Evolutionary conservation across 305 asterid genomes (phyloP).

Genomic region (Striga hermonthica): DNA sequence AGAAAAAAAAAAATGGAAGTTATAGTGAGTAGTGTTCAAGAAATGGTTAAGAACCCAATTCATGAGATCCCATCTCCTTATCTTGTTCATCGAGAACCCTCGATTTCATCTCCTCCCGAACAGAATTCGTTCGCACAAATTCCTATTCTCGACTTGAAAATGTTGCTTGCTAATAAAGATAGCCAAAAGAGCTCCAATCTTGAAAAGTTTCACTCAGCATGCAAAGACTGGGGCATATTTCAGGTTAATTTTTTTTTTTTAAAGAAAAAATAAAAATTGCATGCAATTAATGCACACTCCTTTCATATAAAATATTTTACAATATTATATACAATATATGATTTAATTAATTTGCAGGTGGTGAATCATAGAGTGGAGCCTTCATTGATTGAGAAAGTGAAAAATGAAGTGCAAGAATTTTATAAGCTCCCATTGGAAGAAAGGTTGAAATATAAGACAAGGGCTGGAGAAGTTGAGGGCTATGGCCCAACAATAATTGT

Average conservation of each 20-base stretch:
- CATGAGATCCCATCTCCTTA: conserved; percentile 34
- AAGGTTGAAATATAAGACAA: conserved; percentile 39
- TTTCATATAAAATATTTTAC: too few species aligned
- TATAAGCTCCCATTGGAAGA: conserved; percentile 62
- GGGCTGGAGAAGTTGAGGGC: conserved; percentile 64
- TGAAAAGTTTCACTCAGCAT: conserved; percentile 38
- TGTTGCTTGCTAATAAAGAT: conserved; percentile 29
- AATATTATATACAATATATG: neutral
- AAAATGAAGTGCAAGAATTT: conserved; percentile 52
- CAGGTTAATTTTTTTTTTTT: conserved; percentile 40
- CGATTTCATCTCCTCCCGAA: neutral
- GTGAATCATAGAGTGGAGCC: conserved; percentile 57
- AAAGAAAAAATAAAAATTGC: neutral
- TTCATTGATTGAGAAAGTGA: conserved; percentile 47
- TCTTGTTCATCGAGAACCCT: conserved; percentile 38
- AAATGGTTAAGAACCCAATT: conserved; percentile 35
- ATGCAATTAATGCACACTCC: neutral
- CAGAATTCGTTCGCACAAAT: conserved; percentile 23
- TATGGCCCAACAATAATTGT: conserved; percentile 45
- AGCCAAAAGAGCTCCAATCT: conserved; percentile 31
- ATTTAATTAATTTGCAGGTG: conserved; percentile 34
- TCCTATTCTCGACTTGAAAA: conserved; percentile 47
- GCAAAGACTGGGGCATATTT: conserved; percentile 69
- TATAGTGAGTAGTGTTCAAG: conserved; percentile 32
- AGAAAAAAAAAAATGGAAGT: too few species aligned